Evolutionary conservation across 805 yeast genomes (phyloP).

Genomic region (Phaffomyces opuntiae): DNA sequence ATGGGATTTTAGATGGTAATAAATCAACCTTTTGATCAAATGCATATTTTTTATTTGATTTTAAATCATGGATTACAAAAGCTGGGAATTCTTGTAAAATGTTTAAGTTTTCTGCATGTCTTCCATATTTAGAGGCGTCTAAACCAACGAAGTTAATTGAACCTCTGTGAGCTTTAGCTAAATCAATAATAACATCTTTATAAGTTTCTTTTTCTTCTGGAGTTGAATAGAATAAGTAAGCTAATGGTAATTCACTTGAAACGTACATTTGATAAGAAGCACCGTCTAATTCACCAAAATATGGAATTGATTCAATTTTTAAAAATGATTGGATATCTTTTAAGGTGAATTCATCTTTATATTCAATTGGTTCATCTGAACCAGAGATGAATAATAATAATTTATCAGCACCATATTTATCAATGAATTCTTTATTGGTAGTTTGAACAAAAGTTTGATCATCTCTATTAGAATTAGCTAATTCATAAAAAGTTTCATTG

Average conservation of each 20-base stretch:
- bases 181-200: constrained; percentile 42
- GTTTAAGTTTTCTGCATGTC: constrained; percentile 81
- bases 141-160: constrained; percentile 81
- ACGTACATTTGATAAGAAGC: constrained; percentile 71
- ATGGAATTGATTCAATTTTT: constrained; percentile 63
- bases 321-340: constrained; percentile 25
- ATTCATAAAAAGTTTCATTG: constrained; percentile 50
- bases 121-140: constrained; percentile 73
- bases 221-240: constrained; percentile 76
- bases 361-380: constrained; percentile 25
- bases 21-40: constrained; percentile 51
- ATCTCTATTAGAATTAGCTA: constrained; percentile 63
- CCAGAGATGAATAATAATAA: constrained; percentile 26
- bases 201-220: constrained; percentile 58
- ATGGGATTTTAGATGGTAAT: constrained; percentile 44
- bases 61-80: constrained; percentile 76
- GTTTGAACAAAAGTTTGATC: constrained; percentile 54
- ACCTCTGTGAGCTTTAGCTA: constrained; percentile 75
- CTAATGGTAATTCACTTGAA: constrained; percentile 68
- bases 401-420: constrained; percentile 28
- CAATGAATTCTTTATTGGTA: constrained; percentile 26
- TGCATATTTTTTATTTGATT: constrained; percentile 68
- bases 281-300: constrained; percentile 82
- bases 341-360: constrained; percentile 21
- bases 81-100: constrained; percentile 84